Evolutionary conservation across 768 basidiomycete genomes (phyloP).

Genomic region (Jaapia argillacea): DNA sequence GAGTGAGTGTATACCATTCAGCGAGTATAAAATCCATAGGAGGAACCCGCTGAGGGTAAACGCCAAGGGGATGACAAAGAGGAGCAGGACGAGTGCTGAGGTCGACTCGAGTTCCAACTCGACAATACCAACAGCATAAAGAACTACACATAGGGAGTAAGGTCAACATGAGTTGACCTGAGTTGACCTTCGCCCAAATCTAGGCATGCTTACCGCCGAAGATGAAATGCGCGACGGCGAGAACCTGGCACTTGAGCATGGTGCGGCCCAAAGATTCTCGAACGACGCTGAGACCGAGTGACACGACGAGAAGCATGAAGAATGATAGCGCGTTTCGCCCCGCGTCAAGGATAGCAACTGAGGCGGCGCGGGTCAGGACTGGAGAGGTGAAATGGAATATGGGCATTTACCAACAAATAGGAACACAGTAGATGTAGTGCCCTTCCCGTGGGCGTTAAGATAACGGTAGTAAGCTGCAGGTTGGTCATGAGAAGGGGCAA

Average conservation of each 20-base stretch:
- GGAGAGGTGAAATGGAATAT: too few species aligned
- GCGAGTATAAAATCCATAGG: slow-evolving; percentile 88
- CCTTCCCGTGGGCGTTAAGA: slow-evolving; percentile 78
- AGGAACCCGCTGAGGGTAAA: slow-evolving; percentile 95
- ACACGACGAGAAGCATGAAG: slow-evolving; percentile 89
- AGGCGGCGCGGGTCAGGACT: not conserved
- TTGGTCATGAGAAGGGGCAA: not conserved
- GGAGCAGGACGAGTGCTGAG: slow-evolving; percentile 69
- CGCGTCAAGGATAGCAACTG: slow-evolving; percentile 92
- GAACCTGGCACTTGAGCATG: slow-evolving; percentile 75
- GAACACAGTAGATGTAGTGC: slow-evolving; percentile 73
- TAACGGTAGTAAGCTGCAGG: slow-evolving; percentile 82
- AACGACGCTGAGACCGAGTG: slow-evolving; percentile 87
- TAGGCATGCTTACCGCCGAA: slow-evolving; percentile 72
- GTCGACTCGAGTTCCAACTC: slow-evolving; percentile 88
- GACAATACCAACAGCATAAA: slow-evolving; percentile 93
- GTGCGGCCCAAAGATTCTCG: slow-evolving; percentile 76
- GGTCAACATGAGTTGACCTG: not conserved
- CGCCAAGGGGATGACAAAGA: slow-evolving; percentile 91
- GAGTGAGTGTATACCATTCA: slow-evolving; percentile 48
- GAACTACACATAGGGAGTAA: slow-evolving; percentile 32
- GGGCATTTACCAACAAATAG: slow-evolving; percentile 72
- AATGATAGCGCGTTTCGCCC: slow-evolving; percentile 91
- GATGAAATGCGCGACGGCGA: slow-evolving; percentile 81
- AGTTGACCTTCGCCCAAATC: too few species aligned